A percentile compares a stretch with the other conserved stretches of the same genome.
phyloP scores from a whole-genome alignment of 2,329 filamentous ascomycete species.

The Teratosphaeria pseudoeucalypti region DNA sequence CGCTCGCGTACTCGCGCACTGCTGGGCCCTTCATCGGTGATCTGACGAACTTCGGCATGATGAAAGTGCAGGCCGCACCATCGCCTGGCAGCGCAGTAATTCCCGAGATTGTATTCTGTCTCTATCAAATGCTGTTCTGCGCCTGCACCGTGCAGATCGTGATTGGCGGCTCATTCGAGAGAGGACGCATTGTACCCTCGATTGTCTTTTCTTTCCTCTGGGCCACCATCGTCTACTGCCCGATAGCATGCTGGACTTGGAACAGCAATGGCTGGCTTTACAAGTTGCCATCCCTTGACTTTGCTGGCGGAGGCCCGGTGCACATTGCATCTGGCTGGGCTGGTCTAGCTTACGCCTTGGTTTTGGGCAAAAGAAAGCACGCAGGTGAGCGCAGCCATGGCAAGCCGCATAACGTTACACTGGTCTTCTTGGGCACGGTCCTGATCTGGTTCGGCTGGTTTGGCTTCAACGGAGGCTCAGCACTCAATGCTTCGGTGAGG shows the following conservation, averaged over 20 bases:
- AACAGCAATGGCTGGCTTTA: conserved; percentile 56
- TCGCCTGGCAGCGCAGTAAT: conserved; percentile 36
- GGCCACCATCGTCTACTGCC: conserved; percentile 55
- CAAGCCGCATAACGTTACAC: conserved; percentile 52
- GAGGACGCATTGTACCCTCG: conserved; percentile 53
- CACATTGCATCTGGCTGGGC: conserved; percentile 54
- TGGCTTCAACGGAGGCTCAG: conserved; percentile 21
- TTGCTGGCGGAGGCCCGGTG: conserved; percentile 53
- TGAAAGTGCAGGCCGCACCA: conserved; percentile 50
- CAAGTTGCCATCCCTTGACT: conserved; percentile 50
- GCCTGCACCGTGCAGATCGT: conserved; percentile 54
- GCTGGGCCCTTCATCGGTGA: conserved; percentile 54
- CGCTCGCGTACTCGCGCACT: conserved; percentile 50
- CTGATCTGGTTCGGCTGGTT: conserved; percentile 58
- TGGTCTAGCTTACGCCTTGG: conserved; percentile 54
- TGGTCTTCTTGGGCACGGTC: conserved; percentile 54
- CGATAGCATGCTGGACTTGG: conserved; percentile 58
- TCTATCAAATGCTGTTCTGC: conserved; percentile 49
- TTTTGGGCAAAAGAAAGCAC: conserved; percentile 49
- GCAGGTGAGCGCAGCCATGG: conserved; percentile 39
- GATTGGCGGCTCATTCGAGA: conserved; percentile 53
- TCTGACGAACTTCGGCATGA: conserved; percentile 51
- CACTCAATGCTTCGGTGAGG: conserved; percentile 29
- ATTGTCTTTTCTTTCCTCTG: conserved; percentile 55
- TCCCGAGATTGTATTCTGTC: conserved; percentile 56